Base-by-base conservation (phyloP, 2,329 filamentous ascomycete genomes). In the Pseudogymnoascus sp. region DNA sequence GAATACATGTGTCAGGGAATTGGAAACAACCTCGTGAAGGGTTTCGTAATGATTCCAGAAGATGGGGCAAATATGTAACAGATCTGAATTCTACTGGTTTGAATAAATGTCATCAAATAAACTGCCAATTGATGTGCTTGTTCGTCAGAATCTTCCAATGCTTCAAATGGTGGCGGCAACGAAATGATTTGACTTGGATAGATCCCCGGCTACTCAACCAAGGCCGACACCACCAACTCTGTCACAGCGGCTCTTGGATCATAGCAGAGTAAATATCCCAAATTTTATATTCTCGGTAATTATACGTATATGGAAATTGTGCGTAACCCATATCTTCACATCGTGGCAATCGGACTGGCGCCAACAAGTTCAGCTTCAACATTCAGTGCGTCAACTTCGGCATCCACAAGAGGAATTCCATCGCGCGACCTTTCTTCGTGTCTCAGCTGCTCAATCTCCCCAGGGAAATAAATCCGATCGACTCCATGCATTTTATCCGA, bases 401-500 rank as follows among this genome's bases (percentile, higher is more conserved):
- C 80, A 65, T 80, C 77, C 6, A 81, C 81, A 65, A 86, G 78
- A 0, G 85, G 84, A 63, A 87, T 88, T 0, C 85, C 85, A 0
- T 72, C 79, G 72, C 76, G 76, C 62, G 78, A 75, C 56, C 82
- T 80, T 69, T 81, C 76, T 35, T 77, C 75, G 67, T 85, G 79
- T 4, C 76, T 76, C 59, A 82, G 62, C 70, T 85, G 82, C 72
- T 88, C 86, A 60, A 84, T 79, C 73, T 89, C 86, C 0, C 83
- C 83, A 0, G 84, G 83, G 61, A 85, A 86, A 66, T 84, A 86
- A 16, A 86, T 82, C 29, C 82, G 76, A 0, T 85, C 82, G 0
- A 85, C 81, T 0, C 82, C 82, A 1, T 76, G 77, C 59, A 81
- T 81, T 72, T 78, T 84, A 1, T 85, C 81, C 0, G 78, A 80